Conservation (phyloP, 441 rosid genomes). For the Arabidopsis lyrata region DNA sequence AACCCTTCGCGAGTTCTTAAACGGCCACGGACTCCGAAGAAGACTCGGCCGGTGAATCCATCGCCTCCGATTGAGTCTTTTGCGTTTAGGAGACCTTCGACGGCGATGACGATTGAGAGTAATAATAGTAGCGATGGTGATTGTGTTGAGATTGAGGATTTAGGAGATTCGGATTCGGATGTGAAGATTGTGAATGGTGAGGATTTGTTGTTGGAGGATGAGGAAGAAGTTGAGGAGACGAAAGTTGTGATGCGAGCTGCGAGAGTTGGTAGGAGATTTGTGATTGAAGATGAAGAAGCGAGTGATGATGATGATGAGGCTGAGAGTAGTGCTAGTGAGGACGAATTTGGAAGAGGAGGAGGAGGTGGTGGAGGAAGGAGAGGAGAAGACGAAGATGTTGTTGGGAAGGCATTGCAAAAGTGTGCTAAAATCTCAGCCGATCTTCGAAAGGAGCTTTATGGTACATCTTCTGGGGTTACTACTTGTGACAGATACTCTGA, state of each 20-base stretch:
- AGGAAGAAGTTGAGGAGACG: constrained; percentile 28
- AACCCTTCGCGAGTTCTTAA: constrained; percentile 79
- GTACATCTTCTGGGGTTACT: constrained; percentile 57
- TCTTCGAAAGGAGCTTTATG: constrained; percentile 78
- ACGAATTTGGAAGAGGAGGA: constrained; percentile 47
- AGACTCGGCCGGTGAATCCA: constrained; percentile 37
- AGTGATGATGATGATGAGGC: constrained; percentile 57
- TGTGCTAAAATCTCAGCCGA: constrained; percentile 85
- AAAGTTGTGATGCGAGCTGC: constrained; percentile 39
- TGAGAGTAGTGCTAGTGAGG: constrained; percentile 64
- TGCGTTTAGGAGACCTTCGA: constrained; percentile 54
- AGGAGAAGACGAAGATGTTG: constrained; percentile 67
- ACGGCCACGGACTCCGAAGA: constrained; percentile 42
- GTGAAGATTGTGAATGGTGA: constrained; percentile 52
- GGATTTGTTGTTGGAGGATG: constrained; percentile 52
- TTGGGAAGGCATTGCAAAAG: constrained; percentile 85
- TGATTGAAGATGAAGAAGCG: constrained; percentile 62
- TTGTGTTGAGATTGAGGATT: constrained; percentile 52
- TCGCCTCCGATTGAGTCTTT: constrained; percentile 80
- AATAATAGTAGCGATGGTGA: constrained; percentile 52
- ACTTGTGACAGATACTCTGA: constrained; percentile 81
- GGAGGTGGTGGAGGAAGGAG: constrained; percentile 36
- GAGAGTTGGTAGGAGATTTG: constrained; percentile 74
- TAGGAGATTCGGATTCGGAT: constrained; percentile 55
- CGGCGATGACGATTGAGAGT: constrained; percentile 13